Evolutionary conservation across 179 eudicot genomes (phyloP), one percentile per base, ranked within the genome.

Genomic region (Camellia oleifera): DNA sequence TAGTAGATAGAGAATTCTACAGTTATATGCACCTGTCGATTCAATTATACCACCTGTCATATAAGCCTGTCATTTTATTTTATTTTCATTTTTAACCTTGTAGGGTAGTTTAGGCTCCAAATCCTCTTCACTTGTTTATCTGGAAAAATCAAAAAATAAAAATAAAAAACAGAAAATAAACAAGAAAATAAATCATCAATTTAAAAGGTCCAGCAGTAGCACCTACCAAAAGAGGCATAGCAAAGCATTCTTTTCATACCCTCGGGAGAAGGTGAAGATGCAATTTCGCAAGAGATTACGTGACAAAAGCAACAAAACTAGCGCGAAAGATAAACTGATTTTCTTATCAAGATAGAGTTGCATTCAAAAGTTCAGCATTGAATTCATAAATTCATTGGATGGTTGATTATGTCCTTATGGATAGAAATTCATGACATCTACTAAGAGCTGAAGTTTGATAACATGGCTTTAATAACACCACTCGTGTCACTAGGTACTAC

Each of bases 251-350:
- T 78, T 17, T 52, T 44, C 4, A 20, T 18, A 23, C 4, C 26
- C 17, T 1, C 4, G 0, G 15, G 46, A 60, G 58, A 70, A 42
- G 17, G 58, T 23, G 46, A n/a, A 70, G 32, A 58, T 1, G 10
- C 13, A 70, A 58, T 69, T 44, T n/a, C 53, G 50, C 2, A 56
- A 58, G 13, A 2, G 40, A 26, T n/a, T 6, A 42, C 8, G 63
- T n/a, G 13, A 76, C 32, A 26, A 64, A 64, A 52, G 65, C n/a
- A 45, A 57, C 7, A 53, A 66, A 48, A 60, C 14, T 53, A 74
- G 12, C 44, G 13, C 56, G 75, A 40, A 80, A n/a, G 66, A 74
- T 48, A 72, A 12, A 80, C 65, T 64, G 54, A 65, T 50, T 69
- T 65, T 62, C 53, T 48, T 54, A 52, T 1, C 50, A 15, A 23